phyloP scores from a whole-genome alignment of 805 yeast species.

The Lipomyces anomalus region DNA sequence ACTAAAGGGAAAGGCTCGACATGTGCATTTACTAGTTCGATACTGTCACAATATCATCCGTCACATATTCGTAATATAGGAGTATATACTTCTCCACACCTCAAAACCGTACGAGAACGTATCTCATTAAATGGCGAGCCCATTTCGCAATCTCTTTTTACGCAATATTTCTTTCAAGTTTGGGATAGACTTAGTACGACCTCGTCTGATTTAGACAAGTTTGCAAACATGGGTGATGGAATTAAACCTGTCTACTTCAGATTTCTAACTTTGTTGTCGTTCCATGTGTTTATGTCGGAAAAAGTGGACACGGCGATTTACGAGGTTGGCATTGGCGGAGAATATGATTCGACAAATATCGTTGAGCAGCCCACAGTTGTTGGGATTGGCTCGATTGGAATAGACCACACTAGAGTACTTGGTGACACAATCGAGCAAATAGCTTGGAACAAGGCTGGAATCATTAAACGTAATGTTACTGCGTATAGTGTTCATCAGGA shows the following conservation, averaged over 20 bases:
- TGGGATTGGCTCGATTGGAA: constrained; percentile 81
- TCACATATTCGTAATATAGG: constrained; percentile 54
- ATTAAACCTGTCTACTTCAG: constrained; percentile 91
- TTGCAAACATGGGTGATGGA: constrained; percentile 69
- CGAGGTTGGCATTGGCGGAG: constrained; percentile 99
- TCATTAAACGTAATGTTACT: constrained; percentile 61
- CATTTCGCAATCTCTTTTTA: constrained; percentile 69
- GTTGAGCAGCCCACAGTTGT: constrained; percentile 73
- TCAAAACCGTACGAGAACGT: constrained; percentile 87
- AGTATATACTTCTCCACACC: constrained; percentile 92
- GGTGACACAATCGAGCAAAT: constrained; percentile 85
- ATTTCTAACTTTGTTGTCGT: constrained; percentile 79
- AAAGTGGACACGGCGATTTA: constrained; percentile 90
- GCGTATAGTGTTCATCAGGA: constrained; percentile 67
- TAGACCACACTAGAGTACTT: constrained; percentile 82
- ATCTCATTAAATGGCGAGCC: constrained; percentile 84
- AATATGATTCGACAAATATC: constrained; percentile 91
- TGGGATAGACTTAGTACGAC: constrained; percentile 73
- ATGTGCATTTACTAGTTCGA: constrained; percentile 86
- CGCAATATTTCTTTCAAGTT: constrained; percentile 87
- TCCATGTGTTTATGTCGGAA: constrained; percentile 83
- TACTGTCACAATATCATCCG: constrained; percentile 57
- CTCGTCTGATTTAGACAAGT: constrained; percentile 47
- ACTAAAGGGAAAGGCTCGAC: constrained; percentile 99
- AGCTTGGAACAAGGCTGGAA: constrained; percentile 96